Base-by-base conservation (phyloP, 805 yeast species). In the Spathaspora arborariae region DNA sequence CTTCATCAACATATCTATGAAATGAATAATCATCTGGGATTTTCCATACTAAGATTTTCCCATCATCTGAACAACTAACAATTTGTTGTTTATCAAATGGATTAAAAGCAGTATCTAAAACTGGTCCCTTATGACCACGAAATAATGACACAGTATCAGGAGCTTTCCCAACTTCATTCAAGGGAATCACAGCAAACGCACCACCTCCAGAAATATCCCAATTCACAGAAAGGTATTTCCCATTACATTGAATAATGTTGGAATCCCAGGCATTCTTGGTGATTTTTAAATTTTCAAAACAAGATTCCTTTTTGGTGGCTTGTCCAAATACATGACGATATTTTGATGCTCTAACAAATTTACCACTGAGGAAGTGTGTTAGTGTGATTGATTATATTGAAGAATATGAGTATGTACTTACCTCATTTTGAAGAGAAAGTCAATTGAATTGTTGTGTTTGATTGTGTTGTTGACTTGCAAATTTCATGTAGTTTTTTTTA, bases 151-250 rank as follows among this genome's bases (percentile, higher is more conserved):
- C 91, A 50, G 84, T 81, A 56, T 94, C 99, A 3, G 97, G 97
- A 6, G 91, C 83, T 62, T 91, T 94, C 8, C 99, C 98, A 16
- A 81, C 84, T 64, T 92, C 97, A 7, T 64, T 63, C 20, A 88
- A 71, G 2, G 99, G 99, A 50, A 94, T 82, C 10, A 95, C 87
- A 1, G 96, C 97, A 72, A 94, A 91, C 0, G 98, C 95, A 45
- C 99, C 99, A 52, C 98, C 98, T 36, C 98, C 98, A 9, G 96
- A 85, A 26, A 97, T 76, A 49, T 88, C 89, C 96, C 97, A 90
- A 64, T 88, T 90, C 53, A 90, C 85, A 1, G 96, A 77, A 37
- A 94, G 67, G 59, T 80, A 94, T 63, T 85, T 84, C 34, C 97
- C 92, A 63, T 94, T 94, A 53, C 87, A 80, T 66, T 89, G 82